Evolutionary conservation across 208 protist genomes (phyloP).

Genomic region (Wallacemonas sp.): DNA sequence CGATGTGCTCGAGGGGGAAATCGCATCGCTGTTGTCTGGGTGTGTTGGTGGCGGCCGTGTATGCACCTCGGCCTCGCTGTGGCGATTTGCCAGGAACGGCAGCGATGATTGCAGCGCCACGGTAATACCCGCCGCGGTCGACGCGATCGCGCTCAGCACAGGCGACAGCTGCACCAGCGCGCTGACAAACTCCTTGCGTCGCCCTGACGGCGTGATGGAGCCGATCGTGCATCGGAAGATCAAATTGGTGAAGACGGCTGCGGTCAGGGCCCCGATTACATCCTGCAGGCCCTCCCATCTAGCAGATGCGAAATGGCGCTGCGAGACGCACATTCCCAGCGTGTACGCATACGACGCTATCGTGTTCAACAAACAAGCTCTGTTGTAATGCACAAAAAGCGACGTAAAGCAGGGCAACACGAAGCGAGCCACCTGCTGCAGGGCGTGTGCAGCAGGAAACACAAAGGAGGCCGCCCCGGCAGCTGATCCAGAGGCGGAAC

Average conservation of each 20-base stretch:
- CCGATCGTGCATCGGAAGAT: not conserved
- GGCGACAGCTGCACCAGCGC: conserved; percentile 7
- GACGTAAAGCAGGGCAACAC: conserved; percentile 13
- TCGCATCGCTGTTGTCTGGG: not conserved
- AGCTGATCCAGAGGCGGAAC: too few species aligned
- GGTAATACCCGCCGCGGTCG: conserved; percentile 17
- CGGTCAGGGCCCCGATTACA: conserved; percentile 5
- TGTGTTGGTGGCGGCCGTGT: too few species aligned
- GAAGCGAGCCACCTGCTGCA: not conserved
- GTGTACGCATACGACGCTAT: conserved; percentile 16
- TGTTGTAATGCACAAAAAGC: conserved; percentile 17
- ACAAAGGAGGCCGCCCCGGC: too few species aligned
- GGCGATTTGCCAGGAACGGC: not conserved
- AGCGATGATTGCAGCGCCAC: conserved; percentile 1
- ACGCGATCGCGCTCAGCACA: conserved; percentile 6
- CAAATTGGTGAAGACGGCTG: conserved; percentile 13
- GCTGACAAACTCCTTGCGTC: not conserved
- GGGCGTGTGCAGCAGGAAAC: not conserved
- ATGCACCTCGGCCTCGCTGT: not conserved
- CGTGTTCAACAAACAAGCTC: conserved; percentile 11
- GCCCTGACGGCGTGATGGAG: conserved; percentile 7
- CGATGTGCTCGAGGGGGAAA: too few species aligned
- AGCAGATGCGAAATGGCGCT: not conserved
- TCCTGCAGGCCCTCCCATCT: conserved; percentile 14
- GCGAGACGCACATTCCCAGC: conserved; percentile 2